Base-by-base conservation (phyloP, 116 monocot genomes). In the Phalaenopsis hybrid region DNA sequence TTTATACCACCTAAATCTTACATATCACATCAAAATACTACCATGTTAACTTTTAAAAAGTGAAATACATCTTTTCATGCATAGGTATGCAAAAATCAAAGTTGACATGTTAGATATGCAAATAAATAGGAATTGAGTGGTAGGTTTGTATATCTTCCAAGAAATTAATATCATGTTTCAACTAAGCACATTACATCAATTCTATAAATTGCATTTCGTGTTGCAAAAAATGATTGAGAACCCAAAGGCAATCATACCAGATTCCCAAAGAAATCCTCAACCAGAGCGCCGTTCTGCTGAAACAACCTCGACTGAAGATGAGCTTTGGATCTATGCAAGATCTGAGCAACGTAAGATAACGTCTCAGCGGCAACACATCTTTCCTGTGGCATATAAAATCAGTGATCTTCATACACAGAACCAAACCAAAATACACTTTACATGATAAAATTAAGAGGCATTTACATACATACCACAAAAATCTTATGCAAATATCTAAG, bases 351-450 rank as follows among this genome's bases (percentile, higher is more conserved):
- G 79, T 95, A 89, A 82, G 87, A 89, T 83, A 99, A 79, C 41
- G 92, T 91, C 84, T 95, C 95, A 69, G 86, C 91, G 79, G 82
- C 93, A 78, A 89, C 89, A 86, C 95, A 99, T 88, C 99, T 93
- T 86, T 99, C 99, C 99, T 99, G 79, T 28, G 72, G 82, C 43
- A 85, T 18, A 78, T 6, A 28, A 76, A 48, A 58, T 33, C 65
- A 70, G 12, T 51, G 44, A 77, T 44, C n/a, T 34, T 31, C 16
- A 11, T 41, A 72, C 15, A 4, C 31, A 37, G 23, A n/a, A 41
- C 70, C 72, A 72, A 31, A 34, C 4, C 28, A 68, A 72, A 72
- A 72, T 31, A 41, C 13, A 4, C 15, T 72, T 72, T 13, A 13
- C 72, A 72, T 13, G 41, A 72, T n/a, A 72, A 72, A 37, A 72